Conservation (phyloP, 805 yeast species). For the Candida ipomoeae region DNA sequence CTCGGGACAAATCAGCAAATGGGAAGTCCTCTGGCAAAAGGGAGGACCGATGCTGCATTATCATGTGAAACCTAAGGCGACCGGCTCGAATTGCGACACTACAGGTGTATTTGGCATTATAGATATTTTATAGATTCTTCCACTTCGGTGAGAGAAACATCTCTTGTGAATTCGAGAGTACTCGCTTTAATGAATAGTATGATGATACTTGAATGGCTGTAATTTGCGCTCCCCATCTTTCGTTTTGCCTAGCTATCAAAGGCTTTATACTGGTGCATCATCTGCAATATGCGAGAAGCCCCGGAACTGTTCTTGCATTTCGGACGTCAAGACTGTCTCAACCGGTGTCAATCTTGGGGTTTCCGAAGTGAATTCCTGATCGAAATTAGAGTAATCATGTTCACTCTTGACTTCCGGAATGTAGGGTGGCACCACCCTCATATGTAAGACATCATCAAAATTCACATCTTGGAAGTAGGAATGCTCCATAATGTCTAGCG, state of each 20-base stretch:
- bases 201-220: neutral
- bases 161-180: neutral
- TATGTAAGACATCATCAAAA: slow-evolving; percentile 76
- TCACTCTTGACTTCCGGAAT: slow-evolving; percentile 83
- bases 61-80: slow-evolving; percentile 9
- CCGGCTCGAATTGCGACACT: slow-evolving; percentile 1
- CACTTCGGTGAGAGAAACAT: slow-evolving; percentile 1
- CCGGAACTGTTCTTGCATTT: slow-evolving; percentile 93
- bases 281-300: slow-evolving; percentile 90
- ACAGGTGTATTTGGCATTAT: neutral
- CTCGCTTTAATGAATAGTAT: neutral
- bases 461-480: slow-evolving; percentile 87
- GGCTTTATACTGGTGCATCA: slow-evolving; percentile 36
- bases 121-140: slow-evolving; percentile 1
- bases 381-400: slow-evolving; percentile 89
- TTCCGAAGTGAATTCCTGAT: slow-evolving; percentile 90
- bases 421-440: slow-evolving; percentile 81
- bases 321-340: slow-evolving; percentile 76
- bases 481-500: slow-evolving; percentile 91
- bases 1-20: neutral
- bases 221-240: neutral
- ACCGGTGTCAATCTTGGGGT: slow-evolving; percentile 95
- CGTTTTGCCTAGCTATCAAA: neutral
- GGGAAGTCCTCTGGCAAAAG: neutral
- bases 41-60: slow-evolving; percentile 18